Evolutionary conservation across 352 stramenopile species (phyloP), one percentile per base, ranked within the genome.

Genomic region (Albugo candida): DNA sequence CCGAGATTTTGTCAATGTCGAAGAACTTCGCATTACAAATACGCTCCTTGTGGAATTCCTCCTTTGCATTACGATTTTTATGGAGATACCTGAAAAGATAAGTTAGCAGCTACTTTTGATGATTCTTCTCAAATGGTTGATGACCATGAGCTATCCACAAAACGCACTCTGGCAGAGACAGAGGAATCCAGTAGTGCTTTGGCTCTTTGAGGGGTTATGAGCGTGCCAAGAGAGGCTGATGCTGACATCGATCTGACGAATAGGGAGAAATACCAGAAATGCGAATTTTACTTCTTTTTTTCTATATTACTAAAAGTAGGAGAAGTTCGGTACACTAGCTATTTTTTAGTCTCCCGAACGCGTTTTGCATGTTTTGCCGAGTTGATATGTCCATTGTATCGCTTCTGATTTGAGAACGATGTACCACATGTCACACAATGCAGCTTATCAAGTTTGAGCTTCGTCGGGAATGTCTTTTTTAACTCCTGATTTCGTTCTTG

Each of bases 1-100:
- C 81, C 14, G 70, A 59, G 42, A 85, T 70, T 48, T 85, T 66
- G 34, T 93, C 82, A 48, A 97, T 93, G 54, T 97, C 89, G 48
- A 95, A 96, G 61, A 91, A 96, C 27, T 67, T 57, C 11, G 87
- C 83, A 27, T 74, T 72, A 0, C 77, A 76, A 21, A 97, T 45
- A 1, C 75, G 64, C 59, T 83, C 64, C 13, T 50, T 11, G 5
- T 46, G 52, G 45, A 83, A 87, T 52, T 87, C 75, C 8, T 53
- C 45, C 54, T 60, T 63, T 13, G 62, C 67, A 42, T 83, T 72
- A 59, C 75, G 71, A 47, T 52, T 71, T 56, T 80, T 74, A 59
- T 87, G 72, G 41, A 87, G 46, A 51, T 87, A 87, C 55, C 55
- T 54, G 51, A 13, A 49, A 5, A 13, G 1, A 20, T 36, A n/a